Base-by-base conservation (phyloP, 768 basidiomycete genomes). In the Auricularia sp. region DNA sequence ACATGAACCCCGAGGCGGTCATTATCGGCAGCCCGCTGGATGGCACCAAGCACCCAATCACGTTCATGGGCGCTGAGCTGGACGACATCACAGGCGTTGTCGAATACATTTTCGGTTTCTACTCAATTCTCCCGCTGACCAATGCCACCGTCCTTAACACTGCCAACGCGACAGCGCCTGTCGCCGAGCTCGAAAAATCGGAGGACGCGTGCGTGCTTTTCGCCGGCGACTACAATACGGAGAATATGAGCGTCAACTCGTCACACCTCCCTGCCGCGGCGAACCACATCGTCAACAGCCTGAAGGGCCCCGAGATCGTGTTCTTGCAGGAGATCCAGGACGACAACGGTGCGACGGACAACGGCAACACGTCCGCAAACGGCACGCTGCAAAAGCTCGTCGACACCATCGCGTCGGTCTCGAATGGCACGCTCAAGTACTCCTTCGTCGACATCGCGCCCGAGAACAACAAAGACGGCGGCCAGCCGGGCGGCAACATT, bases 401-500 rank as follows among this genome's bases (percentile, higher is more conserved):
- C 3, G 75, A 75, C 18, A 80, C 83, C 8, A 85, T 87, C 68
- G 74, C 74, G 36, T 72, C 71, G 11, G 71, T 70, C 7, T 72
- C 66, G 14, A 68, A 67, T 35, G 65, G 63, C 8, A 63, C 74
- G 47, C 77, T 82, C 12, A 73, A 74, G 3, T 87, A 86, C 68
- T 71, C 74, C 2, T 84, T 78, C 64, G 70, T 81, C 34, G 76
- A 80, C 61, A 78, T 87, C 47, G 76, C 77, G 39, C 85, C 84
- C 2, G 76, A 81, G 29, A 75, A 86, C 65, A 77, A 76, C 36
- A 72, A 80, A 69, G 86, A 87, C 67, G 86, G 86, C 34, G 86
- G 85, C 4, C 69, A 80, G 64, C 83, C 83, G 7, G 86, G 86
- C 23, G 84, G 84, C 42, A 87, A 87, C 68, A 87, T 86, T 66